Evolutionary conservation across 2,329 filamentous ascomycete genomes (phyloP).

Genomic region (Aureobasidium melanogenum): DNA sequence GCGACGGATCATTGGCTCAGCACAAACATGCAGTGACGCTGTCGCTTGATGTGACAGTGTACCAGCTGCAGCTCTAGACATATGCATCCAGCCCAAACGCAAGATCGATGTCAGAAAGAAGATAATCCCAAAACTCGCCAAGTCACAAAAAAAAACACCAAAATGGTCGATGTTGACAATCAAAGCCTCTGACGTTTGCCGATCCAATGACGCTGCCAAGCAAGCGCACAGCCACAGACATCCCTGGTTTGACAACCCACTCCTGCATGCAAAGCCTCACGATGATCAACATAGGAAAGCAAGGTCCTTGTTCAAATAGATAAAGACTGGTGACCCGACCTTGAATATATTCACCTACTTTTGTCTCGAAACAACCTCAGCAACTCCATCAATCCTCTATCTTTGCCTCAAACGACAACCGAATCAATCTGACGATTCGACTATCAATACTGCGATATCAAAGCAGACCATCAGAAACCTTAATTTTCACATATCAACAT

Average conservation of each 20-base stretch:
- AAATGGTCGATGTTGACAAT: background rate
- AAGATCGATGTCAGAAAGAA: background rate
- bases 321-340: background rate
- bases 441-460: background rate
- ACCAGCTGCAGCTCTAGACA: background rate
- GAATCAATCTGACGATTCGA: background rate
- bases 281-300: conserved; percentile 1
- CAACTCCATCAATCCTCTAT: background rate
- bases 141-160: background rate
- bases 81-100: background rate
- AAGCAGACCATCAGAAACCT: background rate
- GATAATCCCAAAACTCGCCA: background rate
- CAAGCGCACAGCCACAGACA: background rate
- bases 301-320: background rate
- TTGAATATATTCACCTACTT: background rate
- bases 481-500: conserved; percentile 20
- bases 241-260: background rate
- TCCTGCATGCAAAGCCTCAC: background rate
- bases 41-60: background rate
- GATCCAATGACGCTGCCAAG: conserved; percentile 1
- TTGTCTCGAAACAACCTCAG: background rate
- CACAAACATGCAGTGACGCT: background rate
- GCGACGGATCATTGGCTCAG: background rate
- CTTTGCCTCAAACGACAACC: background rate
- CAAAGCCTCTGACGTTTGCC: background rate